Evolutionary conservation across 2,329 filamentous ascomycete species (phyloP).

Genomic region (Emericellopsis atlantica): DNA sequence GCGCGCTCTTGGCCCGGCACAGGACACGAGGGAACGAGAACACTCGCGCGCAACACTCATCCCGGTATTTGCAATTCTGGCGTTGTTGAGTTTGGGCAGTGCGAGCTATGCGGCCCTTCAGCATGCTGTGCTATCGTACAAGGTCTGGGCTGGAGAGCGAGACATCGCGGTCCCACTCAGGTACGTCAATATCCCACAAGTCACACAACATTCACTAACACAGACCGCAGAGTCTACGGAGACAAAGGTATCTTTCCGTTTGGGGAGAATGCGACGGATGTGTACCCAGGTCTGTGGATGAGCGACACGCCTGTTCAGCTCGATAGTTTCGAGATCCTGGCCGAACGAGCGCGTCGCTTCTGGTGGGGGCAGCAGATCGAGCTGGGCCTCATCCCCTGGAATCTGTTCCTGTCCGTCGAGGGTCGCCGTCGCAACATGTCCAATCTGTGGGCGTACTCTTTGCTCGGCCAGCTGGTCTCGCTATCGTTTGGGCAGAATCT

Average conservation of each 20-base stretch:
- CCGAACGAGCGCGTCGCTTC: constrained; percentile 40
- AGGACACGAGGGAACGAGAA: constrained; percentile 19
- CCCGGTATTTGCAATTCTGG: constrained; percentile 27
- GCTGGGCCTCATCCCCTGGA: constrained; percentile 39
- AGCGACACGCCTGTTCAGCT: constrained; percentile 36
- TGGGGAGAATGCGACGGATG: constrained; percentile 12
- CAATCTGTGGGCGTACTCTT: constrained; percentile 40
- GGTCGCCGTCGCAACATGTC: constrained; percentile 44
- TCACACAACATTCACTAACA: neutral
- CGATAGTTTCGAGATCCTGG: constrained; percentile 40
- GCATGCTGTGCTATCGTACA: constrained; percentile 33
- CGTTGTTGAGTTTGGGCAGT: constrained; percentile 27
- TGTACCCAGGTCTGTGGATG: constrained; percentile 37
- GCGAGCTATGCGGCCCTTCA: constrained; percentile 28
- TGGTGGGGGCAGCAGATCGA: constrained; percentile 53
- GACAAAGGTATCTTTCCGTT: constrained; percentile 21
- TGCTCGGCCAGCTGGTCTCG: constrained; percentile 45
- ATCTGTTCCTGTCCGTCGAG: constrained; percentile 44
- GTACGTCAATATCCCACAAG: constrained; percentile 7
- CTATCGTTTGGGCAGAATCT: constrained; percentile 51
- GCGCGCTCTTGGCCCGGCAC: constrained; percentile 16
- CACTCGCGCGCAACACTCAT: constrained; percentile 13
- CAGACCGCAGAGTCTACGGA: constrained; percentile 9
- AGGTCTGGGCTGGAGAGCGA: constrained; percentile 31
- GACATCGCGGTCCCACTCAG: constrained; percentile 22